Percentiles rank a stretch among this genome's conserved stretches.
Evolutionary conservation across 2,329 filamentous ascomycete species (phyloP).

Genomic region (Kalaharituber pfeilii): DNA sequence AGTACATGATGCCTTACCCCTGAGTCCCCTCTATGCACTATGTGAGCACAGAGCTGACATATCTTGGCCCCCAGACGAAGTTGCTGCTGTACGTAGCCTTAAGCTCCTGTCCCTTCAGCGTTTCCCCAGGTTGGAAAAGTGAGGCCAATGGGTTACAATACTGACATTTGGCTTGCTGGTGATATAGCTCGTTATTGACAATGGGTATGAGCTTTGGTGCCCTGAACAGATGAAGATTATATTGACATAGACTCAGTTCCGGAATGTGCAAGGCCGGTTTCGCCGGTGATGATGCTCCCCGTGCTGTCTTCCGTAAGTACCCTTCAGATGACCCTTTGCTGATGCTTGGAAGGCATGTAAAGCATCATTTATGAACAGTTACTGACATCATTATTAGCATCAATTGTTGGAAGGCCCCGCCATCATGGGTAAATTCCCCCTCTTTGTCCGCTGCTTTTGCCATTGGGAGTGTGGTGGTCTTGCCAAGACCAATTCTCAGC

Average conservation of each 20-base stretch:
- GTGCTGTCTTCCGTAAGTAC: constrained; percentile 99
- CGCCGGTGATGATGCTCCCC: constrained; percentile 98
- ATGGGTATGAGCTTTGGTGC: constrained; percentile 67
- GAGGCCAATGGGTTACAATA: constrained; percentile 9
- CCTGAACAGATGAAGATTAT: constrained; percentile 2
- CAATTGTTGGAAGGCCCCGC: constrained; percentile 98
- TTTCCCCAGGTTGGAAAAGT: constrained; percentile 9
- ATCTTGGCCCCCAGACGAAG: constrained; percentile 60
- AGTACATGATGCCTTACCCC: constrained; percentile 24
- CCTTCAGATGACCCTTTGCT: constrained; percentile 15
- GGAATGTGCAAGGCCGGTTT: constrained; percentile 99
- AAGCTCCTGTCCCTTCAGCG: constrained; percentile 10
- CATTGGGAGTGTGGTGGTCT: constrained; percentile 1
- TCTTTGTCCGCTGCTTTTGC: constrained; percentile 4
- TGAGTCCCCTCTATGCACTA: constrained; percentile 25
- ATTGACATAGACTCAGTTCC: constrained; percentile 47
- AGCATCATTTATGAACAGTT: constrained; percentile 7
- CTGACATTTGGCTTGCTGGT: constrained; percentile 8
- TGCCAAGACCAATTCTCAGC: constrained; percentile 5
- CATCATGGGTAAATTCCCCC: constrained; percentile 77
- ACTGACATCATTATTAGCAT: constrained; percentile 46
- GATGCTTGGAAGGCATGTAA: constrained; percentile 3
- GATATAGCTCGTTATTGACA: constrained; percentile 90
- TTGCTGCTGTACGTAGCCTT: constrained; percentile 49
- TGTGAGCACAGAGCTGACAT: not conserved